phyloP scores from a whole-genome alignment of 2,329 filamentous ascomycete species.

The Dothistroma septosporum region DNA sequence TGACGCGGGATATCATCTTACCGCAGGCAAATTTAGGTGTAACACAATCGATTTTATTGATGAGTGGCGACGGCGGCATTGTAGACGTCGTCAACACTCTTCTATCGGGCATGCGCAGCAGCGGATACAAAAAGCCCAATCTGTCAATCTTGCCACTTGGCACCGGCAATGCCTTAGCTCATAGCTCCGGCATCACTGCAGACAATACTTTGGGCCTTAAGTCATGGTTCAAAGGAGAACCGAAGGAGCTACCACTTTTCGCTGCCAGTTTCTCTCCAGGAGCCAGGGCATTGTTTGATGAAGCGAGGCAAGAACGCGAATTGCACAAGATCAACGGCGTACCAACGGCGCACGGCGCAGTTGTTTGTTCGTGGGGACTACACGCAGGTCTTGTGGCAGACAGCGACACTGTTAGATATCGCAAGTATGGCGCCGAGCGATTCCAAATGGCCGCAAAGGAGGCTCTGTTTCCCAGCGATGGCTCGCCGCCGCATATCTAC shows the following conservation, averaged over 20 bases:
- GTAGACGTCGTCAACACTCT: constrained; percentile 76
- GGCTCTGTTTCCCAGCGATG: constrained; percentile 59
- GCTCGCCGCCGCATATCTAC: constrained; percentile 54
- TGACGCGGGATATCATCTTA: constrained; percentile 52
- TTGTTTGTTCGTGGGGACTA: constrained; percentile 86
- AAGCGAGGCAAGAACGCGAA: constrained; percentile 42
- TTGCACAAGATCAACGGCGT: constrained; percentile 32
- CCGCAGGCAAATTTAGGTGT: constrained; percentile 46
- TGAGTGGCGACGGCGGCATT: constrained; percentile 84
- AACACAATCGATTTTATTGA: constrained; percentile 64
- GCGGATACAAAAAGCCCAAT: constrained; percentile 51
- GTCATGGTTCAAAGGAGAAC: constrained; percentile 35
- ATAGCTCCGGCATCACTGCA: constrained; percentile 39
- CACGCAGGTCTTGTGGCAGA: constrained; percentile 87
- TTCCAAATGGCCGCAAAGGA: constrained; percentile 82
- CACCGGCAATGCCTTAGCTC: constrained; percentile 47
- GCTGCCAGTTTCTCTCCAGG: constrained; percentile 44
- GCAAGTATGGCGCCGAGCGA: constrained; percentile 68
- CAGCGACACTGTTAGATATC: constrained; percentile 78
- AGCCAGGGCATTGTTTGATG: constrained; percentile 40
- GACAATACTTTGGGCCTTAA: constrained; percentile 42
- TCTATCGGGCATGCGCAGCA: constrained; percentile 40
- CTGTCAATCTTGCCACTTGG: constrained; percentile 50
- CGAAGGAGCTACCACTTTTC: constrained; percentile 42
- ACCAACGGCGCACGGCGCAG: constrained; percentile 59